Evolutionary conservation across 2,329 filamentous ascomycete species (phyloP).

Genomic region (Fusarium sp.): DNA sequence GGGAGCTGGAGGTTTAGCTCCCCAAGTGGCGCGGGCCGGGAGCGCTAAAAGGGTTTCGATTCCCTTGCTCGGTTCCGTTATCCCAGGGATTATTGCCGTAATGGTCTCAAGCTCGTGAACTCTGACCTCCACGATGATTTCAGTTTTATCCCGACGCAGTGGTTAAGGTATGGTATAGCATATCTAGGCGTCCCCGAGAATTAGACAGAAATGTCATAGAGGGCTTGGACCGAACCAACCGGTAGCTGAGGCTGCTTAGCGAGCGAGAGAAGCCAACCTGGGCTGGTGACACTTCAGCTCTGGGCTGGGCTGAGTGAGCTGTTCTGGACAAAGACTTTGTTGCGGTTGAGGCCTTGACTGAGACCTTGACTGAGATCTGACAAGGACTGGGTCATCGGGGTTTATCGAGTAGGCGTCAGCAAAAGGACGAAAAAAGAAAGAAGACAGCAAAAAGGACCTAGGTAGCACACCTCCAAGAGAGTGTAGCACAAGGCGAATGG

Average conservation of each 20-base stretch:
- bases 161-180: conserved; percentile 20
- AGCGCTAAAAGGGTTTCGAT: conserved; percentile 37
- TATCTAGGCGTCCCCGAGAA: conserved; percentile 9
- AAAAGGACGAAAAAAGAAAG: conserved; percentile 1
- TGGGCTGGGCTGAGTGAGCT: background rate
- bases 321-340: conserved; percentile 2
- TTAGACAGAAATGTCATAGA: background rate
- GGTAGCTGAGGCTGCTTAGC: conserved; percentile 5
- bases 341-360: conserved; percentile 8
- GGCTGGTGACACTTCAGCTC: background rate
- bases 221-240: conserved; percentile 12
- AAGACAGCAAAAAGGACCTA: background rate
- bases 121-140: conserved; percentile 11
- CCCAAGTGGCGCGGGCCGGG: conserved; percentile 37
- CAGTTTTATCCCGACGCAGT: conserved; percentile 24
- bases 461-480: background rate
- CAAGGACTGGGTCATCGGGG: conserved; percentile 18
- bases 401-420: conserved; percentile 9
- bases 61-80: conserved; percentile 15
- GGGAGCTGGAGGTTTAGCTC: conserved; percentile 26
- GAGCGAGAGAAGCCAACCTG: conserved; percentile 4
- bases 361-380: background rate
- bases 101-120: conserved; percentile 4
- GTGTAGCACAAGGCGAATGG: background rate
- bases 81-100: conserved; percentile 22